phyloP scores from a whole-genome alignment of 2,329 filamentous ascomycete genomes.

The Botryotinia convoluta region DNA sequence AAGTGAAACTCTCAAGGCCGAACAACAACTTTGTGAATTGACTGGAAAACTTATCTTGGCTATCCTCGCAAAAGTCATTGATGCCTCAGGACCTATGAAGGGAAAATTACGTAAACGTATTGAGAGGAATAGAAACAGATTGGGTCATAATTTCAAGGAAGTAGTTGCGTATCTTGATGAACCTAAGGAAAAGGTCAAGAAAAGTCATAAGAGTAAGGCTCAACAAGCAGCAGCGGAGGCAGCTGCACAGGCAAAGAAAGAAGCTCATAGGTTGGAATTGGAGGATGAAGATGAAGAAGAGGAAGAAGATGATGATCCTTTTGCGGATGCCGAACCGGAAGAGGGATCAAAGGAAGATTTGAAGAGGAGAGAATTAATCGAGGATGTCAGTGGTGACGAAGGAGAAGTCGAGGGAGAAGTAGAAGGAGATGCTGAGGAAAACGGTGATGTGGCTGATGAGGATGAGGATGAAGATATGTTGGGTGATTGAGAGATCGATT shows the following conservation, averaged over 20 bases:
- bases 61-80: conserved; percentile 72
- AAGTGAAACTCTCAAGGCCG: conserved; percentile 69
- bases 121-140: conserved; percentile 71
- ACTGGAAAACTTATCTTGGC: conserved; percentile 81
- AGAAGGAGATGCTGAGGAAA: conserved; percentile 38
- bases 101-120: conserved; percentile 69
- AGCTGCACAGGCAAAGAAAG: conserved; percentile 43
- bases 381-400: conserved; percentile 44
- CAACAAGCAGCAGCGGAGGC: conserved; percentile 44
- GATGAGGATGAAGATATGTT: conserved; percentile 42
- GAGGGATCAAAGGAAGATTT: conserved; percentile 60
- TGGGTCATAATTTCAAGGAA: conserved; percentile 84
- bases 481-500: conserved; percentile 40
- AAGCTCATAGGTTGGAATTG: conserved; percentile 38
- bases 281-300: conserved; percentile 29
- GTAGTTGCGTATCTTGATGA: conserved; percentile 78
- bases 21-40: conserved; percentile 82
- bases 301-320: conserved; percentile 41
- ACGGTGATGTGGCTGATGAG: conserved; percentile 35
- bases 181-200: conserved; percentile 50
- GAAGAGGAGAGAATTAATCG: conserved; percentile 52
- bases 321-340: conserved; percentile 51
- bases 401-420: conserved; percentile 42
- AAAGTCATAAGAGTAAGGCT: conserved; percentile 41
- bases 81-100: conserved; percentile 56